A percentile compares a stretch with the other conserved stretches of the same genome.
Evolutionary conservation across 2,329 filamentous ascomycete genomes (phyloP).

Genomic region (Colletotrichum sansevieriae): DNA sequence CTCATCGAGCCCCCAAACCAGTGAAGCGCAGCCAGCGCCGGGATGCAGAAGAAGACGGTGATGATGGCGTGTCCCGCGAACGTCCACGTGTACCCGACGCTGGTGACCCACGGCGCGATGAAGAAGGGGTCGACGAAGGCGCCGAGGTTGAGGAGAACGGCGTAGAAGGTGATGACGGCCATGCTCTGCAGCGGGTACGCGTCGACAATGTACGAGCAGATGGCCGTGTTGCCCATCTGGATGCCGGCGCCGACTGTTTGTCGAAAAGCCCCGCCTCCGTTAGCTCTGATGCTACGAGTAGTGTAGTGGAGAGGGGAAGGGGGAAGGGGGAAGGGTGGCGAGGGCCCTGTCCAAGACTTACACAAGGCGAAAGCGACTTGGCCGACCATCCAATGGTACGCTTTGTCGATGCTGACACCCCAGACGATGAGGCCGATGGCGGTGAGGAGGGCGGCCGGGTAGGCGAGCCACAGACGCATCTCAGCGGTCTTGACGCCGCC

Average conservation of each 20-base stretch:
- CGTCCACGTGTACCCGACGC: slow-evolving; percentile 63
- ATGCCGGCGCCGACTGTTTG: slow-evolving; percentile 63
- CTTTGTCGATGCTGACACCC: slow-evolving; percentile 66
- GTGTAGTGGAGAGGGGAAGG: too few species aligned
- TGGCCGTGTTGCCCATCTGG: slow-evolving; percentile 68
- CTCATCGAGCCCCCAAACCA: slow-evolving; percentile 55
- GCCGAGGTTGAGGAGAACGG: slow-evolving; percentile 64
- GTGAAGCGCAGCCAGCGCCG: slow-evolving; percentile 55
- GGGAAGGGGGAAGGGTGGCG: not conserved
- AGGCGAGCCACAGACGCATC: slow-evolving; percentile 68
- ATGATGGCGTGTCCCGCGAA: slow-evolving; percentile 63
- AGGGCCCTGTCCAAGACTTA: slow-evolving; percentile 47
- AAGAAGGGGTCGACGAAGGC: slow-evolving; percentile 63
- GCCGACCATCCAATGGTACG: slow-evolving; percentile 69
- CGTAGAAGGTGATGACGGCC: slow-evolving; percentile 66
- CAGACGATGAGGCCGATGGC: slow-evolving; percentile 65
- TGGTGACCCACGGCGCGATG: slow-evolving; percentile 61
- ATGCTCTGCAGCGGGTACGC: slow-evolving; percentile 68
- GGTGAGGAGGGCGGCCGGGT: slow-evolving; percentile 63
- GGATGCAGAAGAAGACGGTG: slow-evolving; percentile 54
- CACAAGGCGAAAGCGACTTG: slow-evolving; percentile 68
- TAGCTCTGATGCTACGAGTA: too few species aligned
- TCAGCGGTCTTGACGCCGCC: slow-evolving; percentile 60
- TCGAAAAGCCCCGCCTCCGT: too few species aligned
- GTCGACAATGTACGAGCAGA: slow-evolving; percentile 67